A percentile compares a stretch with the other conserved stretches of the same genome.
Evolutionary conservation across 495 filamentous ascomycete genomes (phyloP).

Genomic region (Astrocystis sublimbata): DNA sequence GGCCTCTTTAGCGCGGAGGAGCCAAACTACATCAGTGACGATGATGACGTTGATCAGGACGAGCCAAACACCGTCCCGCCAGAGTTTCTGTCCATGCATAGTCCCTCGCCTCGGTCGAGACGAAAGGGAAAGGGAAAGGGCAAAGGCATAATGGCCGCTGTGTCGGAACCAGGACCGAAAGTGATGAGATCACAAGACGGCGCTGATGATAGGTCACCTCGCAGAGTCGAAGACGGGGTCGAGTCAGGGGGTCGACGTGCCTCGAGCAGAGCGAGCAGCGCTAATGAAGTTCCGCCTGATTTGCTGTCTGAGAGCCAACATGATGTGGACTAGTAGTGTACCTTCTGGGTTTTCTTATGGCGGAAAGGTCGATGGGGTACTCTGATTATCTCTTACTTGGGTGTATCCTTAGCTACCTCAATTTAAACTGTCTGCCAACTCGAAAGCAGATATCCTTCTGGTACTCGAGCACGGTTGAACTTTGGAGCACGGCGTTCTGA

Average conservation of each 20-base stretch:
- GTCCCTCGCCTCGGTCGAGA: constrained; percentile 18
- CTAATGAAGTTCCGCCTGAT: constrained; percentile 44
- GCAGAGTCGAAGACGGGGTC: not conserved
- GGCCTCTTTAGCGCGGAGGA: constrained; percentile 32
- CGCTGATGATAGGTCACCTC: too few relatives aligned
- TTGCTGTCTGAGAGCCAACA: constrained; percentile 36
- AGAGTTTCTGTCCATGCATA: constrained; percentile 44
- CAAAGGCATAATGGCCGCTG: constrained; percentile 2
- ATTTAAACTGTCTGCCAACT: too few relatives aligned
- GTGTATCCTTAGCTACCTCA: too few relatives aligned
- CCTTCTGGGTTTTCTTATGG: not conserved
- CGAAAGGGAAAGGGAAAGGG: constrained; percentile 9
- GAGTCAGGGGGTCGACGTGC: not conserved
- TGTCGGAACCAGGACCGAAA: not conserved
- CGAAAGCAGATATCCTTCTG: too few relatives aligned
- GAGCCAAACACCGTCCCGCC: constrained; percentile 42
- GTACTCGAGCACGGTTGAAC: too few relatives aligned
- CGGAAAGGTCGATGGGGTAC: not conserved
- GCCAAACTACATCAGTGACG: constrained; percentile 31
- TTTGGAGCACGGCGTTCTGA: too few relatives aligned
- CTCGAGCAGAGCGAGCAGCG: constrained; percentile 31
- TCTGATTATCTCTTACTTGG: not conserved
- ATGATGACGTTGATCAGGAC: too few relatives aligned
- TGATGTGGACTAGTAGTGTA: not conserved
- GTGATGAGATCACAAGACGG: not conserved